Conservation (phyloP, 257 asterid genomes). For the Eustoma russellianum region DNA sequence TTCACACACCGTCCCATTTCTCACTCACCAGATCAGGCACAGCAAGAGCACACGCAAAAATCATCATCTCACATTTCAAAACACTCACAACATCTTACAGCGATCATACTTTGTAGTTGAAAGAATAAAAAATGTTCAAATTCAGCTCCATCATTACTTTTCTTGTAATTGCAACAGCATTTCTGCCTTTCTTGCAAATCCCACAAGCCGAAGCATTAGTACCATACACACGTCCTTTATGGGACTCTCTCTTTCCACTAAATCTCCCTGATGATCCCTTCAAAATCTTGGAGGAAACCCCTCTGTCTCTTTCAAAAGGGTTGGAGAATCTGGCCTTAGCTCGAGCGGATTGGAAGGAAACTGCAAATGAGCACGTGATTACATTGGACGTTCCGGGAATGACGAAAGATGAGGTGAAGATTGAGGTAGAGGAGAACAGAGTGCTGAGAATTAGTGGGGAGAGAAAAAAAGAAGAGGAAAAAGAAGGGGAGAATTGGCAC, state of each 20-base stretch:
- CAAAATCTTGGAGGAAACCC: slow-evolving; percentile 29
- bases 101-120: too few species aligned
- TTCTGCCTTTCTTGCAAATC: background rate
- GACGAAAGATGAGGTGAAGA: slow-evolving; percentile 50
- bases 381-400: slow-evolving; percentile 66
- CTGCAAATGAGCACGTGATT: slow-evolving; percentile 45
- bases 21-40: too few species aligned
- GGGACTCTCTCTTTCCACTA: slow-evolving; percentile 21
- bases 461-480: slow-evolving; percentile 50
- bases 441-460: slow-evolving; percentile 61
- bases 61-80: too few species aligned
- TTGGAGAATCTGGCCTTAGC: slow-evolving; percentile 25
- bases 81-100: too few species aligned
- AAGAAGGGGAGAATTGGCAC: slow-evolving; percentile 75
- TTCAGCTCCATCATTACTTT: background rate
- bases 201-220: slow-evolving; percentile 12
- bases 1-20: too few species aligned
- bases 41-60: too few species aligned
- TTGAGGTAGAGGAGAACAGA: slow-evolving; percentile 56
- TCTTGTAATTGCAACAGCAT: background rate
- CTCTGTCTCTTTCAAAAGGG: slow-evolving; percentile 21
- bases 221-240: slow-evolving; percentile 22
- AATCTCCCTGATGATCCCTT: slow-evolving; percentile 21
- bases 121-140: slow-evolving; percentile 13
- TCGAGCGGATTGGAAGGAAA: slow-evolving; percentile 80